phyloP scores from a whole-genome alignment of 257 asterid species.

The Plantago major region DNA sequence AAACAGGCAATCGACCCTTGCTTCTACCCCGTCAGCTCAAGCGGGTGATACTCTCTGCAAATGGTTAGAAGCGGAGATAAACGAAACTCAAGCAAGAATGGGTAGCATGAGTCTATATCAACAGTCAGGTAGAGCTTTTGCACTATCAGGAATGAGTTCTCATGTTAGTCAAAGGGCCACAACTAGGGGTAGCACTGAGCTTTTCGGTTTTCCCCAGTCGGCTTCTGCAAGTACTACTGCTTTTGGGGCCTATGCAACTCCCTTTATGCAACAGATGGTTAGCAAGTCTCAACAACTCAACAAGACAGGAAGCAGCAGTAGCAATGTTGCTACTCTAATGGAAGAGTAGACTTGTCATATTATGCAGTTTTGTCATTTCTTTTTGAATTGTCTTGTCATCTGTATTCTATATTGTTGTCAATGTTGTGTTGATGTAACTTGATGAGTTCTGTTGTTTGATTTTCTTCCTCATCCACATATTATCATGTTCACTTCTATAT shows the following conservation, averaged over 20 bases:
- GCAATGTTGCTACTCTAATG: neutral
- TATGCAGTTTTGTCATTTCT: neutral
- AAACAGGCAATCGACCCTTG: neutral
- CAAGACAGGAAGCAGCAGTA: neutral
- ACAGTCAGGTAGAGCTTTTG: conserved; percentile 22
- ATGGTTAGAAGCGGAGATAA: conserved; percentile 26
- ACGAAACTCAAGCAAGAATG: conserved; percentile 20
- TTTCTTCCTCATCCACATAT: neutral
- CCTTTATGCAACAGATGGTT: conserved; percentile 27
- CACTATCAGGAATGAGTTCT: conserved; percentile 29
- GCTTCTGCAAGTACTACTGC: neutral
- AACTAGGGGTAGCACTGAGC: conserved; percentile 3
- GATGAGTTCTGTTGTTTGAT: neutral
- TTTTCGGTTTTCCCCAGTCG: neutral
- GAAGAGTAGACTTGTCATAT: neutral
- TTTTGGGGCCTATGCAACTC: conserved; percentile 25
- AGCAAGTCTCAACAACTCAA: conserved; percentile 21
- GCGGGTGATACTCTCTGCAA: conserved; percentile 21
- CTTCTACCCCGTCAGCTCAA: neutral
- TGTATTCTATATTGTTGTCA: neutral
- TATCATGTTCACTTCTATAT: neutral
- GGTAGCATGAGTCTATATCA: neutral
- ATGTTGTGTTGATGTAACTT: neutral
- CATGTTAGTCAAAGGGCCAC: conserved; percentile 26
- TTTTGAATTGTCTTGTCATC: neutral